Evolutionary conservation across 2,329 filamentous ascomycete species (phyloP), one percentile per base, ranked within the genome.

Genomic region (Aspergillus felis): DNA sequence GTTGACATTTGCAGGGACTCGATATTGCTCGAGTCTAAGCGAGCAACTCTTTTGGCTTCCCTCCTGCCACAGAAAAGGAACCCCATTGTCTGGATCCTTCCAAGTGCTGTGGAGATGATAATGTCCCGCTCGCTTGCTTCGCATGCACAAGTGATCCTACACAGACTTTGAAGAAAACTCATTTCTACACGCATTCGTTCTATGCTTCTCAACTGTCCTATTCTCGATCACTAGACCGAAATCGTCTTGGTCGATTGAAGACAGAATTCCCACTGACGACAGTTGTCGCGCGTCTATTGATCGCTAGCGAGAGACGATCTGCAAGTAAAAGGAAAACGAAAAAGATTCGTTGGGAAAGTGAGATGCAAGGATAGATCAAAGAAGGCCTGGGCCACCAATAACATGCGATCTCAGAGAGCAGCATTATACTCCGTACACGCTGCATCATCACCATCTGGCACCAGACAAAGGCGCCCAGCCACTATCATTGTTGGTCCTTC

Each of bases 401-500:
- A 38, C 6, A 38, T 38, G 32, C 32, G 32, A 35, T 17, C 32
- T 17, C 32, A 38, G 32, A 6, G 32, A 38, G 12, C 32, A 38
- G 14, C 5, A 38, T 3, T 35, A 17, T n/a, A n/a, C n/a, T n/a
- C n/a, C n/a, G n/a, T n/a, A 24, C 38, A 47, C 51, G 51, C 57
- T 56, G 51, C 49, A 58, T 47, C 49, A 58, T 47, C 54, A 60
- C 62, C 56, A 63, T 55, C 61, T 66, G 64, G 64, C 64, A 51
- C 64, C 62, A 66, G 58, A 64, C 57, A 66, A 54, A 47, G 32
- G 28, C 50, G 53, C 55, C 58, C 63, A 65, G 60, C 61, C 58
- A 55, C 54, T 38, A 55, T 51, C 52, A 50, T 28, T n/a, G 22
- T 46, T 27, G 22, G 10, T 20, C 17, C 25, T 42, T 29, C 27